Percentiles rank a stretch among this genome's conserved stretches.
These are phyloP conservation scores for Bruguiera hainesii DNA, from an alignment of 441 rosid species.

Conservation along the genomic window DNA sequence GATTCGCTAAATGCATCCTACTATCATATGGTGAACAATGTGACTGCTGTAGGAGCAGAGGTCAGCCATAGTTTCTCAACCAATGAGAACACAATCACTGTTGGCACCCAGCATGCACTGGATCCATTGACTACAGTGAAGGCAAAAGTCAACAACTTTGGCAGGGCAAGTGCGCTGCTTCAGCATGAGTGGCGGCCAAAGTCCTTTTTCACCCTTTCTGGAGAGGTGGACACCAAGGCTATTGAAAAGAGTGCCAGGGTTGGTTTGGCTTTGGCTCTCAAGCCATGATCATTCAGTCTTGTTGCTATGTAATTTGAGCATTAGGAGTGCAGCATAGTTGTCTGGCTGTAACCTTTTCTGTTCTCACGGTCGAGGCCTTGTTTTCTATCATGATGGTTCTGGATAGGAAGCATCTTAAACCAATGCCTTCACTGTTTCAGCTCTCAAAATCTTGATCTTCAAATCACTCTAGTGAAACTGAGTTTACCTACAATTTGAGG, in stretches of 20 bases:
- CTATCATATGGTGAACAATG: conserved; percentile 63
- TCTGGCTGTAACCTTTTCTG: conserved; percentile 2
- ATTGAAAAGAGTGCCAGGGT: conserved; percentile 79
- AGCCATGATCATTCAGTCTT: conserved; percentile 44
- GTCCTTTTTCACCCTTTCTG: conserved; percentile 66
- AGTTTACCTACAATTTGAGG: conserved; percentile 9
- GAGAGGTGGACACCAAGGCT: conserved; percentile 83
- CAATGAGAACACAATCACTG: conserved; percentile 63
- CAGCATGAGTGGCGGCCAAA: conserved; percentile 96
- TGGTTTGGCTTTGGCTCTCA: conserved; percentile 86
- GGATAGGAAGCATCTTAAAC: conserved; percentile 18
- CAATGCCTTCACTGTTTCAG: conserved; percentile 16
- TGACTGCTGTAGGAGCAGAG: conserved; percentile 77
- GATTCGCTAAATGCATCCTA: conserved; percentile 66
- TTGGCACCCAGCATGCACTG: conserved; percentile 65
- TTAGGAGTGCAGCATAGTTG: conserved; percentile 16
- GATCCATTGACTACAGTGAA: conserved; percentile 79
- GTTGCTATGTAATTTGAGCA: conserved; percentile 6
- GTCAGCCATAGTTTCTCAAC: conserved; percentile 68
- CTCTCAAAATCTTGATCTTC: conserved; percentile 7
- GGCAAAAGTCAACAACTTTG: conserved; percentile 64
- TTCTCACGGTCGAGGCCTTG: conserved; percentile 12
- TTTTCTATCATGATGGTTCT: conserved; percentile 23
- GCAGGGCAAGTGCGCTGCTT: conserved; percentile 69
- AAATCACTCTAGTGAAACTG: conserved; percentile 5